Conservation (phyloP, 73 alveolate species). For the Paramecium caudatum region DNA sequence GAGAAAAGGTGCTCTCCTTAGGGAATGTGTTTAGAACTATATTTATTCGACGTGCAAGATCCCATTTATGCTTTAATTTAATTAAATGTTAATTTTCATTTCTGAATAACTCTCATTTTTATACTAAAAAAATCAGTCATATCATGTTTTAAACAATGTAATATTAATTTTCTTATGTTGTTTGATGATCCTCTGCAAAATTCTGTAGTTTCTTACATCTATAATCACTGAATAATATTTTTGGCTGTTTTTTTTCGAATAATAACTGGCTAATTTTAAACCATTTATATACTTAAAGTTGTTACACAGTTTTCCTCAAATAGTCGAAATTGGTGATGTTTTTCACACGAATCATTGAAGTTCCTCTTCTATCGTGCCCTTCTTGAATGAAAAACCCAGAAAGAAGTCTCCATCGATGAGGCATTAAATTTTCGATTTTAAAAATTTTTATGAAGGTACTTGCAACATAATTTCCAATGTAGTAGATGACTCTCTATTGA, state of each 20-base stretch:
- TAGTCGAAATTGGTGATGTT: no score
- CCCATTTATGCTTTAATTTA: conserved; percentile 20
- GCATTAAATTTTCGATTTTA: no score
- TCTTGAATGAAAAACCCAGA: no score
- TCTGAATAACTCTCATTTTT: not conserved
- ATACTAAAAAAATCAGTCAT: not conserved
- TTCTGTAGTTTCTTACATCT: not conserved
- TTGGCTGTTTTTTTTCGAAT: not conserved
- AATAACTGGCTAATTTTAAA: conserved; percentile 35
- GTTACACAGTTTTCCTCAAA: no score
- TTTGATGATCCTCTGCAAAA: not conserved
- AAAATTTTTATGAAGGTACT: no score
- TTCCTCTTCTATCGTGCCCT: no score
- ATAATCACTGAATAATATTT: not conserved
- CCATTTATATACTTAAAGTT: no score
- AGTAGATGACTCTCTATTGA: no score
- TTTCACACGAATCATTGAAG: no score
- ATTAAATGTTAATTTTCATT: not conserved
- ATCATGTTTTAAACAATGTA: not conserved
- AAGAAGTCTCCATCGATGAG: no score
- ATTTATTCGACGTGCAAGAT: conserved; percentile 46
- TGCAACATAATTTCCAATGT: no score
- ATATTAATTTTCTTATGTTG: not conserved
- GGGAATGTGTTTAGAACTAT: not conserved
- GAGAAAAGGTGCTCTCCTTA: no score